Evolutionary conservation across 805 yeast genomes (phyloP).

Genomic region (Vanderwaltozyma yarrowii): DNA sequence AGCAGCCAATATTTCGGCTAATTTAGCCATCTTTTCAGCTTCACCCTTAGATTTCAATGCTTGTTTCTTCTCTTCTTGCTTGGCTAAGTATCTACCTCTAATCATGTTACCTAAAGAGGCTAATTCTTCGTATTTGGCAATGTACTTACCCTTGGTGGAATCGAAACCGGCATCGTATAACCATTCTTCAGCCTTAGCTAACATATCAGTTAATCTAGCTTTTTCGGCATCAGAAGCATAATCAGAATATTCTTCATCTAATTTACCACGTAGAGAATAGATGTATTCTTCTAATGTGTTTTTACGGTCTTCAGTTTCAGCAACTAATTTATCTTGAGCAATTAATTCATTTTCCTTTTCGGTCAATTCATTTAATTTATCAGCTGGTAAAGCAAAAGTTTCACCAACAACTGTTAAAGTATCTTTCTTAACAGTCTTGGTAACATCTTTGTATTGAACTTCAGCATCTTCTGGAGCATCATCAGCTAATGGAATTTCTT

Average conservation of each 20-base stretch:
- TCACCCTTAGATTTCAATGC: conserved; percentile 76
- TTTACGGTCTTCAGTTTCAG: conserved; percentile 97
- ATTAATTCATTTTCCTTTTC: conserved; percentile 79
- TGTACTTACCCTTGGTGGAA: conserved; percentile 87
- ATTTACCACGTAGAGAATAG: conserved; percentile 91
- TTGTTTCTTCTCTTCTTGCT: conserved; percentile 90
- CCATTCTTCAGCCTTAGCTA: conserved; percentile 92
- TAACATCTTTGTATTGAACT: conserved; percentile 80
- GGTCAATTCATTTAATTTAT: conserved; percentile 45
- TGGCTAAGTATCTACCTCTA: conserved; percentile 86
- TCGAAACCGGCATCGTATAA: conserved; percentile 95
- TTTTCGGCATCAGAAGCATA: conserved; percentile 89
- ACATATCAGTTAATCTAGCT: conserved; percentile 57
- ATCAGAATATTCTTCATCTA: conserved; percentile 78
- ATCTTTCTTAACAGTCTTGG: conserved; percentile 85
- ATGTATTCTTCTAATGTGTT: conserved; percentile 97
- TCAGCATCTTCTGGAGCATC: conserved; percentile 49
- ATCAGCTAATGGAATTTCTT: conserved; percentile 51
- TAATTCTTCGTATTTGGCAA: conserved; percentile 94
- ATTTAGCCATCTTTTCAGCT: conserved; percentile 69
- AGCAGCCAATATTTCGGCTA: conserved; percentile 78
- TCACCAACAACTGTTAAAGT: conserved; percentile 52
- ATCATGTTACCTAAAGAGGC: conserved; percentile 90
- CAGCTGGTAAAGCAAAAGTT: conserved; percentile 51
- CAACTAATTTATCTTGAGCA: conserved; percentile 88